These are phyloP conservation scores for Kluyveromyces starmeri DNA, from an alignment of 805 yeast genomes.

Conservation along the genomic window DNA sequence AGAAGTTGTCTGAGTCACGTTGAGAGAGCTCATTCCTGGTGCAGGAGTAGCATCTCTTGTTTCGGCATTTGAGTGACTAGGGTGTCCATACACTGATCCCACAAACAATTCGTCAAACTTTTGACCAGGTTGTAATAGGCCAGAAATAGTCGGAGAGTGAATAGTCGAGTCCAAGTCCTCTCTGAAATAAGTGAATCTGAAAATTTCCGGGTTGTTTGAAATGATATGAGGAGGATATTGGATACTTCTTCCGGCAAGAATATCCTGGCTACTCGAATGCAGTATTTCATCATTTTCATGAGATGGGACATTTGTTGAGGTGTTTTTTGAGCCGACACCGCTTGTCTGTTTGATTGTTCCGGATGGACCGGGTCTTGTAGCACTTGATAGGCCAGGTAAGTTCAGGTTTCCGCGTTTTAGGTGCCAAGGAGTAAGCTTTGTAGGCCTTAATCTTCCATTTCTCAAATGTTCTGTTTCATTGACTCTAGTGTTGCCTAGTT, in stretches of 20 bases:
- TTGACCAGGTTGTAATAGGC: slow-evolving; percentile 56
- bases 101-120: slow-evolving; percentile 56
- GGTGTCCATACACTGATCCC: slow-evolving; percentile 30
- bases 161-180: slow-evolving; percentile 84
- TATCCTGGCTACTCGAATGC: slow-evolving; percentile 18
- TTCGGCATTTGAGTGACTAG: slow-evolving; percentile 6
- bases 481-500: slow-evolving; percentile 35
- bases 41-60: slow-evolving; percentile 5
- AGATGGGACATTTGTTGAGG: not conserved
- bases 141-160: slow-evolving; percentile 82
- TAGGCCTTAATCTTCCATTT: slow-evolving; percentile 65
- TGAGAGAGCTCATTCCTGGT: slow-evolving; percentile 3
- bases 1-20: slow-evolving; percentile 1
- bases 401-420: slow-evolving; percentile 19
- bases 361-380: slow-evolving; percentile 5
- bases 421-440: slow-evolving; percentile 69
- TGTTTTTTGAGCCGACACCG: slow-evolving; percentile 1
- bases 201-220: slow-evolving; percentile 42
- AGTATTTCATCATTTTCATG: slow-evolving; percentile 6
- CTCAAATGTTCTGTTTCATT: slow-evolving; percentile 46
- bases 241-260: slow-evolving; percentile 26
- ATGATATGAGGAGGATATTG: slow-evolving; percentile 39
- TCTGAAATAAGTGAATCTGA: slow-evolving; percentile 85
- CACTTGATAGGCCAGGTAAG: slow-evolving; percentile 9
- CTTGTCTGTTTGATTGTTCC: slow-evolving; percentile 8